Base-by-base conservation (phyloP, 2,329 filamentous ascomycete genomes). In the Fulvia fulva region DNA sequence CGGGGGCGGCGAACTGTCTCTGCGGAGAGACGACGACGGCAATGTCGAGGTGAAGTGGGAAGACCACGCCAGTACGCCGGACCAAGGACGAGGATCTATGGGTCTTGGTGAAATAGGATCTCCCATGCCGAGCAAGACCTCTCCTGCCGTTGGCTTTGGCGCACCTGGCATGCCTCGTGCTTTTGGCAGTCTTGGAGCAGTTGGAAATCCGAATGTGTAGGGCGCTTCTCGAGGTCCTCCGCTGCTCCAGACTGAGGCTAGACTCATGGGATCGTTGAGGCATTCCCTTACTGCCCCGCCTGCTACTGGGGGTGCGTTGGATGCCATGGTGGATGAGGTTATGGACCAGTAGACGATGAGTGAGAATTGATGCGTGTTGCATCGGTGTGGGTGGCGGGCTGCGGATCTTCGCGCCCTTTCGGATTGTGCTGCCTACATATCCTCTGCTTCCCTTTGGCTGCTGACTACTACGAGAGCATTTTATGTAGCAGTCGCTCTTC, bases 1-100 rank as follows among this genome's bases (percentile, higher is more conserved):
- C 68, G 94, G 94, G 47, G 93, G 93, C 46, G 94, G 94, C n/a
- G 87, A 83, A 25, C 95, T 99, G 69, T 85, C 89, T 32, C 81
- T 89, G 62, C 79, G 81, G 41, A 82, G 84, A 51, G 77, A 74
- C 54, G 60, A 57, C 11, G 49, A 59, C 59, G 61, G 61, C n/a
- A 69, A 70, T 7, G 69, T 76, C 41, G 71, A 74, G 3, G 76
- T 80, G 64, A 78, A 75, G 62, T 79, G 76, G 64, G 74, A 76
- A 51, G 63, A 63, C 12, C 57, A 60, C 44, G 62, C 60, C 9
- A 58, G 63, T 28, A 69, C 70, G n/a, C 70, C 70, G 2, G 69
- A 69, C 34, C 63, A 67, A 28, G 65, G 61, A 43, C 63, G 65
- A 37, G 60, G 61, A 12, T 55, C 56, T 41, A 55, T 47, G 6